These are phyloP conservation scores for Neurospora sp. DNA, from an alignment of 495 filamentous ascomycete genomes.

Conservation along the genomic window DNA sequence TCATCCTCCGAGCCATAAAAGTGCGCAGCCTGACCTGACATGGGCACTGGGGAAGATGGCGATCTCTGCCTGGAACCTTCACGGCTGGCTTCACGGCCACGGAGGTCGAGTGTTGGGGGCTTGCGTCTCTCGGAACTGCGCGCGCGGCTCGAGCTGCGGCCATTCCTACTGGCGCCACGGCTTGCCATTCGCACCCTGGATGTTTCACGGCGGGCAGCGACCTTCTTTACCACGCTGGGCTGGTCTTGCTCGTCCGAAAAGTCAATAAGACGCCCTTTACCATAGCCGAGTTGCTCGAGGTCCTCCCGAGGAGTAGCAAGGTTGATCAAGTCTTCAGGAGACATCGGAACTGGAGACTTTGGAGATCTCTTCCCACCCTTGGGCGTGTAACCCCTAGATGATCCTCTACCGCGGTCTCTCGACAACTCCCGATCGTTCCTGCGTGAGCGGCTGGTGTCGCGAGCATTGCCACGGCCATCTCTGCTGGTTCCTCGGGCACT, in stretches of 20 bases:
- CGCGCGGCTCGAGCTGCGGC: slow-evolving; percentile 12
- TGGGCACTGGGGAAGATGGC: slow-evolving; percentile 72
- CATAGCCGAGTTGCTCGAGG: slow-evolving; percentile 4
- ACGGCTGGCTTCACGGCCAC: slow-evolving; percentile 41
- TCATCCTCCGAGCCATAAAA: slow-evolving; percentile 43
- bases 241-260: slow-evolving; percentile 20
- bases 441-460: slow-evolving; percentile 42
- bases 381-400: slow-evolving; percentile 55
- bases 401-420: slow-evolving; percentile 55
- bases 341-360: slow-evolving; percentile 87
- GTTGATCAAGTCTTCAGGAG: slow-evolving; percentile 66
- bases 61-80: slow-evolving; percentile 54
- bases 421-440: slow-evolving; percentile 51
- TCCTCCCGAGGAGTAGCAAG: slow-evolving; percentile 36
- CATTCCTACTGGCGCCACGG: slow-evolving; percentile 35
- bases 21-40: slow-evolving; percentile 36
- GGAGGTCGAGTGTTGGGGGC: slow-evolving; percentile 40
- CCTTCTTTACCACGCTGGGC: slow-evolving; percentile 32
- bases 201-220: slow-evolving; percentile 26
- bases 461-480: slow-evolving; percentile 40
- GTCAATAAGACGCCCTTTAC: slow-evolving; percentile 11
- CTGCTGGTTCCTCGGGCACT: slow-evolving; percentile 48
- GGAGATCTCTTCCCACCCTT: slow-evolving; percentile 76
- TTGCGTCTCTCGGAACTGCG: slow-evolving; percentile 34
- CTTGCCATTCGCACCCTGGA: slow-evolving; percentile 24